Percentiles rank a stretch among this genome's conserved stretches.
Evolutionary conservation across 163 green algal genomes (phyloP).

Genomic region (Botryococcus braunii): DNA sequence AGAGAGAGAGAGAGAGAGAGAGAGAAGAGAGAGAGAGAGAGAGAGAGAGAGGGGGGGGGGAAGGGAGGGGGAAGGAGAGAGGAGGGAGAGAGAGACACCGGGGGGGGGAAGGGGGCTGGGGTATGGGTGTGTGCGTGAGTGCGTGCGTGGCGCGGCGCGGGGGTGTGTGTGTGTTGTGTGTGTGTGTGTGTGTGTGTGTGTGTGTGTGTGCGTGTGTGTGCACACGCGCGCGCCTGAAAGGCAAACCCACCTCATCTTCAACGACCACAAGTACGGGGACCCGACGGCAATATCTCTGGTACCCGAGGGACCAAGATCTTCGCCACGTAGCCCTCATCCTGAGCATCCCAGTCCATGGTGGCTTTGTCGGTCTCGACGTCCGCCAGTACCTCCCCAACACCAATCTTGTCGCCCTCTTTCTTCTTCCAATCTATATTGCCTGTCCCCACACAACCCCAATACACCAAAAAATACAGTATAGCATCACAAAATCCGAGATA

Average conservation of each 20-base stretch:
- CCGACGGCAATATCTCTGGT: conserved; percentile 69
- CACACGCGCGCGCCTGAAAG: neutral
- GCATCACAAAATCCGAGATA: neutral
- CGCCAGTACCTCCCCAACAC: conserved; percentile 68
- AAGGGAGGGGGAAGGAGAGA: neutral
- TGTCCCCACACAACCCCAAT: conserved; percentile 5
- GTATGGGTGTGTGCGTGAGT: neutral
- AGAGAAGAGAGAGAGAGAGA: neutral
- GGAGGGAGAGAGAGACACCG: neutral
- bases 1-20: neutral
- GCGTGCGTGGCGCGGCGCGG: neutral
- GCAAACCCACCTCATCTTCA: conserved; percentile 59
- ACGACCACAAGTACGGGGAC: conserved; percentile 74
- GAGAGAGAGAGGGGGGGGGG: neutral
- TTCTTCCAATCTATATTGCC: conserved; percentile 75
- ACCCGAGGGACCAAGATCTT: conserved; percentile 73
- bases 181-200: neutral
- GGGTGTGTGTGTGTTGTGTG: neutral
- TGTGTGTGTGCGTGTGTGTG: neutral
- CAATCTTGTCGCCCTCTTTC: conserved; percentile 61
- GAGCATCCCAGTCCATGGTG: conserved; percentile 35
- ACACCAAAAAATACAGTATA: neutral
- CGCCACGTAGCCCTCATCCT: conserved; percentile 92
- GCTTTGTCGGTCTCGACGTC: conserved; percentile 92
- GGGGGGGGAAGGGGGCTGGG: neutral